These are phyloP conservation scores for Solanum ossicruentum DNA, from an alignment of 257 asterid species.

Conservation along the genomic window DNA sequence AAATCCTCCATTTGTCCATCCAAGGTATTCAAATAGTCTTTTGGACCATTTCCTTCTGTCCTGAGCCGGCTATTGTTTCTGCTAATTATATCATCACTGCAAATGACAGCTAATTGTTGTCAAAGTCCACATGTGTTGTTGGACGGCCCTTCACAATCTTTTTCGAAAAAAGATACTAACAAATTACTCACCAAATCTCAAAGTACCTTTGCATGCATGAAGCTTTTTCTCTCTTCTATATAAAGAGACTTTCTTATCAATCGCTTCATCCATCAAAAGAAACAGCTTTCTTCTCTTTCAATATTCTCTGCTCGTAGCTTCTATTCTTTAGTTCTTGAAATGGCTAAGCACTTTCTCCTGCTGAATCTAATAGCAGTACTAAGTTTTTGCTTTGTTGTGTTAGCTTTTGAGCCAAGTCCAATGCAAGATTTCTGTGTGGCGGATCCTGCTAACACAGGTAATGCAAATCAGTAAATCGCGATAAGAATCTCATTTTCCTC, in stretches of 20 bases:
- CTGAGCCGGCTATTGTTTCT: background rate
- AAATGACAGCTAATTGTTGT: background rate
- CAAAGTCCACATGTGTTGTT: background rate
- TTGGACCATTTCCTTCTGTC: background rate
- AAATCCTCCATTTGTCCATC: background rate
- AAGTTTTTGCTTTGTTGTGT: background rate
- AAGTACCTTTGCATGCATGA: background rate
- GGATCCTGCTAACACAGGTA: background rate
- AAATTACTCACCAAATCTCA: background rate
- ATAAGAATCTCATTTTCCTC: background rate
- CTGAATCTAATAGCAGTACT: background rate
- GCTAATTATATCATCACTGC: background rate
- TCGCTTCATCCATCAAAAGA: background rate
- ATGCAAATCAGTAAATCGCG: background rate
- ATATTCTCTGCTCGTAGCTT: background rate
- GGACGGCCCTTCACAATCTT: background rate
- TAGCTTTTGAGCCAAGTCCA: background rate
- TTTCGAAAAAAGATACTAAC: background rate
- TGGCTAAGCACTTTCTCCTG: background rate
- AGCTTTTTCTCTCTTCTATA: background rate
- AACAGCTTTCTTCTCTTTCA: background rate
- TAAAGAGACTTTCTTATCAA: background rate
- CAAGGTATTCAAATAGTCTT: background rate
- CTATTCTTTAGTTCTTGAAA: background rate
- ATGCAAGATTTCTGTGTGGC: background rate